Conservation (phyloP, 2,329 filamentous ascomycete genomes). For the Ophiostoma sp. region DNA sequence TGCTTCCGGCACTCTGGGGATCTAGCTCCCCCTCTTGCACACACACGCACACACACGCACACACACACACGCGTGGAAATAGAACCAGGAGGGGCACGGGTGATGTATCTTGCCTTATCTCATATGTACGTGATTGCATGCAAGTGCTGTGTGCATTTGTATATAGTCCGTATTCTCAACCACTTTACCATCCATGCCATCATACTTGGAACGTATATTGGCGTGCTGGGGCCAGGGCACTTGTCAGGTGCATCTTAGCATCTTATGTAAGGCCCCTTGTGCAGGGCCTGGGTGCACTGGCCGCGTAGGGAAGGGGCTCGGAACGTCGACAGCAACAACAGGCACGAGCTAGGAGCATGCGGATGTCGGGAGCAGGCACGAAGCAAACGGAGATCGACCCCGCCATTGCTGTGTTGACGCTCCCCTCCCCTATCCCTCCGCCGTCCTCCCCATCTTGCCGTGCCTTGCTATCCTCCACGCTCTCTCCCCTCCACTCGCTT, state of each 20-base stretch:
- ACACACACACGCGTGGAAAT: not conserved
- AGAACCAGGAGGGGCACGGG: conserved; percentile 1
- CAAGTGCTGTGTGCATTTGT: not conserved
- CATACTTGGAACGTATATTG: not conserved
- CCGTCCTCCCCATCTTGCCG: not conserved
- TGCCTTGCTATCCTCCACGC: not conserved
- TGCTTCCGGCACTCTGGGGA: too few species aligned
- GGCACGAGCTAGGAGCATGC: conserved; percentile 2
- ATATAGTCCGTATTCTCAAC: not conserved
- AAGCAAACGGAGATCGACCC: not conserved
- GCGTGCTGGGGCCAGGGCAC: not conserved
- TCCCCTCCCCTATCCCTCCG: not conserved
- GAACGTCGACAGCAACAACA: not conserved
- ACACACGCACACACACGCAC: too few species aligned
- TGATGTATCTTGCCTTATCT: not conserved
- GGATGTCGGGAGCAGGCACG: not conserved
- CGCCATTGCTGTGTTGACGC: not conserved
- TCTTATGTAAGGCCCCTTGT: not conserved
- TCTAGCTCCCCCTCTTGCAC: too few species aligned
- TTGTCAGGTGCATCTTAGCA: not conserved
- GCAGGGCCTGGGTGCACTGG: not conserved
- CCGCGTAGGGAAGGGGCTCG: not conserved
- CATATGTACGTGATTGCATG: conserved; percentile 1
- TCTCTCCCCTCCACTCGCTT: not conserved
- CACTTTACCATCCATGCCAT: not conserved